Base-by-base conservation (phyloP, 2,329 filamentous ascomycete genomes). In the Exophiala aquamarina region DNA sequence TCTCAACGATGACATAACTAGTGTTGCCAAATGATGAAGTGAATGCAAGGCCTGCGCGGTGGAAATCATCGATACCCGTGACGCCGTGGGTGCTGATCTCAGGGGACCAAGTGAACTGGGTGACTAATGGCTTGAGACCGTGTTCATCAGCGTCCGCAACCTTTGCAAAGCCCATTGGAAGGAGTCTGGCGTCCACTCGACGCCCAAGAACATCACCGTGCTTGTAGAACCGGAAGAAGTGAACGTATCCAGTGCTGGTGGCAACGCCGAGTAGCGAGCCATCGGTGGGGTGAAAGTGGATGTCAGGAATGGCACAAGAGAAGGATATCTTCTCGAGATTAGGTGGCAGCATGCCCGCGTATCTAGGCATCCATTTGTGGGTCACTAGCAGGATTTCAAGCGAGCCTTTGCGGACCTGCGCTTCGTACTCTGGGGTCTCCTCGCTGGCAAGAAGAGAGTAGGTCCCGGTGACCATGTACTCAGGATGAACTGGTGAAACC, bases 291-390 rank as follows among this genome's bases (percentile, higher is more conserved):
- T 84, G 81, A 65, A 96, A 97, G 58, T 91, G 88, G 21, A 96
- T 72, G 63, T 96, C 91, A 43, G 96, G 77, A 20, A 96, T 78
- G 4, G 89, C 91, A 42, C 83, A 89, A 17, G 49, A 36, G 23
- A 59, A 50, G n/a, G 44, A 44, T 5, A 58, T 23, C 14, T 76
- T 45, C 21, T 52, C 50, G 34, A 57, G 45, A 6, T 40, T 40
- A 9, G 54, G 54, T 1, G 43, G 37, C 2, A 48, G 47, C 54
- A 56, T 44, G 44, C 50, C 43, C 10, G 32, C 40, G 15, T 50
- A 52, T 39, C n/a, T 41, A 7, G 47, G 49, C 20, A 31, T 33
- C 33, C 46, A 52, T 6, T 31, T 32, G 17, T 41, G 18, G 2
- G 37, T 26, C 23, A 56, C 52, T 5, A 51, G 47, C 41, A 53